Evolutionary conservation across 2,329 filamentous ascomycete genomes (phyloP), one percentile per base, ranked within the genome.

Genomic region (Talaromyces albobiverticillius): DNA sequence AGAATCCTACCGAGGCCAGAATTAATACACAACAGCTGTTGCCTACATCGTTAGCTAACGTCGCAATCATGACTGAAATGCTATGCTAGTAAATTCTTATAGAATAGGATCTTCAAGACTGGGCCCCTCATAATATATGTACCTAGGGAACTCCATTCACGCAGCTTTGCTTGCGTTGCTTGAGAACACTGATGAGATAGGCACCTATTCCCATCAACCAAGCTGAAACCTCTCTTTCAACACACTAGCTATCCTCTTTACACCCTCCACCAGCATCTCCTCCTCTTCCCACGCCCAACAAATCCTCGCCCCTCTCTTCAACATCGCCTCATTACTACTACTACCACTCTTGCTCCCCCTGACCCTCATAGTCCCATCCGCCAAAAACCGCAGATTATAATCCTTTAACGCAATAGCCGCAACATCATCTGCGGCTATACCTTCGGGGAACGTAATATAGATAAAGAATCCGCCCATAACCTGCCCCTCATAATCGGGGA

Each of bases 221-320:
- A 16, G 13, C 23, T 14, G 11, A 10, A 38, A 38, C 5, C 16
- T 48, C 4, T 48, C 46, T 20, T 38, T 38, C n/a, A 48, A 48
- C 11, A 36, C 14, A 8, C 22, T 38, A 14, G 32, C 32, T 26
- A 38, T 48, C 11, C 46, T 38, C 36, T 38, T 25, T 31, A 48
- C 32, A 20, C 46, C 46, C 16, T 48, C 32, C 13, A 40, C 22
- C 1, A 48, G 8, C 46, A 48, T 48, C 3, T 14, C 13, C 10
- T 36, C 45, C 6, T 36, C 46, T 25, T 46, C 43, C 43, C 43
- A 46, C 14, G 26, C 43, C 43, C 46, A 48, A 38, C 46, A 48
- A 36, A 38, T 20, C 20, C 31, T 48, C 23, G 46, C 31, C 16
- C 31, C 31, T 26, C 46, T 48, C 23, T 32, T 36, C 20, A 38